Evolutionary conservation across 2,329 filamentous ascomycete genomes (phyloP), one percentile per base, ranked within the genome.

Genomic region (Aspergillus fijiensis): DNA sequence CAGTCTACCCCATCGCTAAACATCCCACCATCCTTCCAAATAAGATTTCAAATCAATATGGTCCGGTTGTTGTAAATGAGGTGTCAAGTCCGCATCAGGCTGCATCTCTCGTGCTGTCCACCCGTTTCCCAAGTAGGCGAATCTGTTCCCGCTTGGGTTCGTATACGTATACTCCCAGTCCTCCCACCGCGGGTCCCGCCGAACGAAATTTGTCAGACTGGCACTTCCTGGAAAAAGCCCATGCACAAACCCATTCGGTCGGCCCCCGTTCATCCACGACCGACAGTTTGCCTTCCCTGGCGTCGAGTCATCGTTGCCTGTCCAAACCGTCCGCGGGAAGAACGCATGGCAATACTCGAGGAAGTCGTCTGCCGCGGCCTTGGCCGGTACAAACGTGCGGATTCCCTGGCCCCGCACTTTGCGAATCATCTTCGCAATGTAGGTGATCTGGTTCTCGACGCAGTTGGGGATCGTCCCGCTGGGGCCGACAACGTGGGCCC

Each of bases 181-280:
- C 67, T 87, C 84, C 83, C 84, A 86, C 6, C 84, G 72, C 1
- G 84, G 84, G 48, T 83, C 80, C 16, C 70, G 76, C 25, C 85
- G 78, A 7, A 88, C 79, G 12, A 84, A 80, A 2, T 86, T 87
- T 31, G 86, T 75, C 65, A 89, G 86, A 0, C 82, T 79, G 1
- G 87, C 87, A 64, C 85, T 89, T 0, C 88, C 88, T 0, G 89
- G 89, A 84, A 88, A 92, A 5, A 89, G 70, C 0, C 87, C 88
- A 63, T 89, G 86, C 25, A 91, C 86, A 4, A 87, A 77, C 0
- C 80, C 83, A 0, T 87, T 88, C 0, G 87, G 83, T 5, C 76
- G 76, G 0, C 85, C 86, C 11, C 88, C 86, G 61, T 91, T 91
- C 60, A 89, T 89, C 89, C 89, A 91, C 0, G 85, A 88, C 48